Conservation (phyloP, 192 early-diverging fungal species). For the Backusella sp. region DNA sequence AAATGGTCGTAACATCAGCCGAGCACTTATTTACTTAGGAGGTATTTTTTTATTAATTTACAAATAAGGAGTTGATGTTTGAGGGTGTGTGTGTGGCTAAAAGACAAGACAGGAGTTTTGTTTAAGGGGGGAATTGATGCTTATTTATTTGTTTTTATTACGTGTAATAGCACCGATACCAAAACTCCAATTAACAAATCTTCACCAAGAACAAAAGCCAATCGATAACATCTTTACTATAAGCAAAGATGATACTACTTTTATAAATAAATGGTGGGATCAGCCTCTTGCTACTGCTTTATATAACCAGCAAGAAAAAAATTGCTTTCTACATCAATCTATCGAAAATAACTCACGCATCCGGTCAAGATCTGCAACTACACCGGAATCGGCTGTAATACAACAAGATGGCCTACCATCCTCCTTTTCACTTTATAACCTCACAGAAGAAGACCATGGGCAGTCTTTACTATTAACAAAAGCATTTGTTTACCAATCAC, state of each 20-base stretch:
- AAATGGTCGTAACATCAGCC: slow-evolving; percentile 33
- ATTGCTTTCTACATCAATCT: neutral
- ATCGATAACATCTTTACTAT: slow-evolving; percentile 6
- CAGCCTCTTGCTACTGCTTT: neutral
- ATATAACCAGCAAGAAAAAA: neutral
- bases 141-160: neutral
- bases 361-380: neutral
- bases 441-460: neutral
- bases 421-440: neutral
- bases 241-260: neutral
- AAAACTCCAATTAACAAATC: neutral
- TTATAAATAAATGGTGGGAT: neutral
- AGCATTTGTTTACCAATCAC: slow-evolving; percentile 21
- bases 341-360: neutral
- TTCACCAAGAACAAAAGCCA: neutral
- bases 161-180: neutral
- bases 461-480: slow-evolving; percentile 25
- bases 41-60: slow-evolving; percentile 19
- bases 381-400: neutral
- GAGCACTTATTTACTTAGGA: slow-evolving; percentile 31
- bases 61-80: neutral
- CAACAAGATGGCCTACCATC: neutral
- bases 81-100: neutral
- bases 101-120: neutral
- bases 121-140: neutral